Evolutionary conservation across 805 yeast species (phyloP).

Genomic region (Teunomyces cretensis): DNA sequence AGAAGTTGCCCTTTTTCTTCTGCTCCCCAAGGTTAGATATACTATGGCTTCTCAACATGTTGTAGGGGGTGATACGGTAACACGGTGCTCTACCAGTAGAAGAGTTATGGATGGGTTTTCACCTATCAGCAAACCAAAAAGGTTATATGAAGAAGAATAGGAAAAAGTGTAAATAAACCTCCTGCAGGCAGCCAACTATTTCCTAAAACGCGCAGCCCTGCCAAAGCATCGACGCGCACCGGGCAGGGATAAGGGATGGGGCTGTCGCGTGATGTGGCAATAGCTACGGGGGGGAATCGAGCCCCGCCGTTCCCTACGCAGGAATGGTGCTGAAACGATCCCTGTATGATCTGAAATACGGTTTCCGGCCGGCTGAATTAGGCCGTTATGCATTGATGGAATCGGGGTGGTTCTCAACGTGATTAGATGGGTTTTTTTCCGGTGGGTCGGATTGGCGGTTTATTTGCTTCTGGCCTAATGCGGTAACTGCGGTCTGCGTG

Average conservation of each 20-base stretch:
- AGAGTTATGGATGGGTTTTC: neutral
- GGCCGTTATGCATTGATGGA: no score
- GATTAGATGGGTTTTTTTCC: no score
- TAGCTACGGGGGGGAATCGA: no score
- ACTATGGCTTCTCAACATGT: constrained; percentile 29
- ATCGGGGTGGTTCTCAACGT: no score
- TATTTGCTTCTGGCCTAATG: neutral
- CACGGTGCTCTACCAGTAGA: neutral
- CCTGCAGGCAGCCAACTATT: neutral
- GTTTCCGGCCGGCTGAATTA: no score
- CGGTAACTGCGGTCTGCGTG: neutral
- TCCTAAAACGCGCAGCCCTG: neutral
- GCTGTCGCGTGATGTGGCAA: neutral
- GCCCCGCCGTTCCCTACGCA: no score
- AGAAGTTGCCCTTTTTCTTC: constrained; percentile 11
- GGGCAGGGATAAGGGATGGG: neutral
- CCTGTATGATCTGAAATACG: no score
- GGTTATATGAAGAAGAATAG: neutral
- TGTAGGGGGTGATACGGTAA: neutral
- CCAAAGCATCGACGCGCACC: neutral
- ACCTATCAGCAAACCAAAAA: neutral
- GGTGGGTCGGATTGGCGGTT: neutral
- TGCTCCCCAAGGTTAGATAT: constrained; percentile 22
- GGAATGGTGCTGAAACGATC: no score
- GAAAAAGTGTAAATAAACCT: neutral